Evolutionary conservation across 495 filamentous ascomycete species (phyloP).

Genomic region (Pseudevernia furfuracea): DNA sequence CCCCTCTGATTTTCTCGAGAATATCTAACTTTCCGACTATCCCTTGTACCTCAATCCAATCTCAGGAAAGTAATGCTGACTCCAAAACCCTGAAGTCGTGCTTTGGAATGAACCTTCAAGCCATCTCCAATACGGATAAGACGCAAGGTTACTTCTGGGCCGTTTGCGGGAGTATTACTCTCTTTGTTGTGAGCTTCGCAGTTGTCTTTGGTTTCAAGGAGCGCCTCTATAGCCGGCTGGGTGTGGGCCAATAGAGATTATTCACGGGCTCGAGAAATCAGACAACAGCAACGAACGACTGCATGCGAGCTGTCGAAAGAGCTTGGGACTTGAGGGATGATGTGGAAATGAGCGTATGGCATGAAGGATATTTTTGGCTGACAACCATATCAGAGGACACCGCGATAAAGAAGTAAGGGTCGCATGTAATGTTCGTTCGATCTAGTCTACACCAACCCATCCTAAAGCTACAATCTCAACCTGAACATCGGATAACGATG

Average conservation of each 20-base stretch:
- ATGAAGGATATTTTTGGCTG: background rate
- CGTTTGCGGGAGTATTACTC: constrained; percentile 12
- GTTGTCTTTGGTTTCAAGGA: constrained; percentile 17
- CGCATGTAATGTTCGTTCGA: background rate
- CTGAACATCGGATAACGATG: too few relatives aligned
- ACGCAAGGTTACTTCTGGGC: constrained; percentile 21
- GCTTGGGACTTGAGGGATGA: background rate
- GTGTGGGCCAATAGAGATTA: constrained; percentile 11
- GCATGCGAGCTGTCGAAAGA: background rate
- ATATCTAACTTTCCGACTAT: too few relatives aligned
- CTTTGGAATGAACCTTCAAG: constrained; percentile 23
- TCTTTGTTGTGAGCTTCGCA: constrained; percentile 15
- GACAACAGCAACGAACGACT: background rate
- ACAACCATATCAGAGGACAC: background rate
- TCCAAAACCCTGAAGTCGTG: constrained; percentile 7
- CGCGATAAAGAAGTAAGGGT: background rate
- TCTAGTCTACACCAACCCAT: background rate
- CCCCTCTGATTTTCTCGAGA: too few relatives aligned
- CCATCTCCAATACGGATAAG: constrained; percentile 8
- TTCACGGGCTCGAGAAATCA: background rate
- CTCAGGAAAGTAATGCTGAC: background rate
- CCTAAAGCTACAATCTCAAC: background rate
- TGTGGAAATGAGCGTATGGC: background rate
- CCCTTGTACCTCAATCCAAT: too few relatives aligned
- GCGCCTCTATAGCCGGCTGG: constrained; percentile 16